A percentile compares a stretch with the other conserved stretches of the same genome.
Conservation (phyloP, 441 rosid genomes). For the Pelargonium australe region DNA sequence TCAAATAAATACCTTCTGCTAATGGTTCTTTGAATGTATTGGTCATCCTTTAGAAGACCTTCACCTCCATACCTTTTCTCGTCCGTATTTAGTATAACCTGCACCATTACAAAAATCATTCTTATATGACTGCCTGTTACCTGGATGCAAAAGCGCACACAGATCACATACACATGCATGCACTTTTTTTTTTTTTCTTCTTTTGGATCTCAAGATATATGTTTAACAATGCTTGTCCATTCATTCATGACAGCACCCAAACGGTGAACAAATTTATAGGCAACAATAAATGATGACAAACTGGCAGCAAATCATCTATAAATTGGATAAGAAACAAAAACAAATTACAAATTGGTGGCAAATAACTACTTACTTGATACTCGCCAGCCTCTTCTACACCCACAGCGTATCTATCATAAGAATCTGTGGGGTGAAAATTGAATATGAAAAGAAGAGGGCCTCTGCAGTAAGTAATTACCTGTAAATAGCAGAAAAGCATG, state of each 20-base stretch:
- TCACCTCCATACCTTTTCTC: constrained; percentile 74
- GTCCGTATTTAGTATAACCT: constrained; percentile 76
- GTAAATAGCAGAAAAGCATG: constrained; percentile 22
- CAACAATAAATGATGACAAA: not conserved
- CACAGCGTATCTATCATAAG: constrained; percentile 48
- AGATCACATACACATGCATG: not conserved
- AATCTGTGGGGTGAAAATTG: constrained; percentile 80
- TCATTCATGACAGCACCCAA: not conserved
- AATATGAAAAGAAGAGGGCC: constrained; percentile 87
- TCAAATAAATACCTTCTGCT: constrained; percentile 46
- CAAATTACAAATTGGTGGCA: not conserved
- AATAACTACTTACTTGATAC: constrained; percentile 49
- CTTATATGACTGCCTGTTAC: not conserved
- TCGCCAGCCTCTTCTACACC: constrained; percentile 99
- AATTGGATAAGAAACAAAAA: no score
- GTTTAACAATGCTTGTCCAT: not conserved
- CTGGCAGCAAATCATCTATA: no score
- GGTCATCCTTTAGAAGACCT: constrained; percentile 48
- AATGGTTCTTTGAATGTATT: constrained; percentile 59
- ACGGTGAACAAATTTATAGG: not conserved
- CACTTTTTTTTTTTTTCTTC: not conserved
- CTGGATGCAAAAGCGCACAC: not conserved
- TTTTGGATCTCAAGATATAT: not conserved
- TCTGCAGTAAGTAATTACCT: constrained; percentile 75
- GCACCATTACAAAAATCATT: constrained; percentile 22